Conservation (phyloP, 2,329 filamentous ascomycete species). For the Lachnellula hyalina region DNA sequence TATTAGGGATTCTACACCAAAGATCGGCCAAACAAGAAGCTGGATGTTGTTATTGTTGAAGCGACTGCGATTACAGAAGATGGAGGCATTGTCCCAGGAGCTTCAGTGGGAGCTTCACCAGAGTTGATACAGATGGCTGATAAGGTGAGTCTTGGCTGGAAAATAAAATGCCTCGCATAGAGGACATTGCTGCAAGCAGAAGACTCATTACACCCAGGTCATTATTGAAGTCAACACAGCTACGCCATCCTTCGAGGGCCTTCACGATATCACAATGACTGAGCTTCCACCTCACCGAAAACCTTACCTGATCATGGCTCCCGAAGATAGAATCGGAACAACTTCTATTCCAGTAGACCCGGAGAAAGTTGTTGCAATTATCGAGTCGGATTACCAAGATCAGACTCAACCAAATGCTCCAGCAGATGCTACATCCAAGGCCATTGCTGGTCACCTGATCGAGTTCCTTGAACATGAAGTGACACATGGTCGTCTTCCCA, state of each 20-base stretch:
- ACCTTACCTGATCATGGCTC: conserved; percentile 78
- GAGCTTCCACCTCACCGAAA: conserved; percentile 75
- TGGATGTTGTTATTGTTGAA: conserved; percentile 82
- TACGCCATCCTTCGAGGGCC: conserved; percentile 75
- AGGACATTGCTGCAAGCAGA: neutral
- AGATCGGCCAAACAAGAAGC: conserved; percentile 61
- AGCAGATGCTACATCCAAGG: conserved; percentile 65
- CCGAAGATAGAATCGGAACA: conserved; percentile 81
- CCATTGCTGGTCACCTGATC: conserved; percentile 75
- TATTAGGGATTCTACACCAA: conserved; percentile 73
- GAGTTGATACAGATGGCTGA: conserved; percentile 88
- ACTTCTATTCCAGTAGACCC: conserved; percentile 79
- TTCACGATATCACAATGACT: conserved; percentile 90
- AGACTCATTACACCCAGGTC: conserved; percentile 42
- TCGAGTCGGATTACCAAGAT: conserved; percentile 82
- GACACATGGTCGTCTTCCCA: conserved; percentile 66
- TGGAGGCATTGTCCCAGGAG: conserved; percentile 82
- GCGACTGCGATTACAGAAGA: conserved; percentile 83
- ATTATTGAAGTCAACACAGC: conserved; percentile 91
- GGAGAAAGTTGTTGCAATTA: conserved; percentile 75
- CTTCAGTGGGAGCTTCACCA: conserved; percentile 77
- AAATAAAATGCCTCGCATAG: too few relatives aligned
- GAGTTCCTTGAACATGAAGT: conserved; percentile 87
- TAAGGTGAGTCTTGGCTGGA: conserved; percentile 46
- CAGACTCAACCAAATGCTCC: conserved; percentile 68